Evolutionary conservation across 345 rosid species (phyloP).

Genomic region (Excoecaria cochinchinensis): DNA sequence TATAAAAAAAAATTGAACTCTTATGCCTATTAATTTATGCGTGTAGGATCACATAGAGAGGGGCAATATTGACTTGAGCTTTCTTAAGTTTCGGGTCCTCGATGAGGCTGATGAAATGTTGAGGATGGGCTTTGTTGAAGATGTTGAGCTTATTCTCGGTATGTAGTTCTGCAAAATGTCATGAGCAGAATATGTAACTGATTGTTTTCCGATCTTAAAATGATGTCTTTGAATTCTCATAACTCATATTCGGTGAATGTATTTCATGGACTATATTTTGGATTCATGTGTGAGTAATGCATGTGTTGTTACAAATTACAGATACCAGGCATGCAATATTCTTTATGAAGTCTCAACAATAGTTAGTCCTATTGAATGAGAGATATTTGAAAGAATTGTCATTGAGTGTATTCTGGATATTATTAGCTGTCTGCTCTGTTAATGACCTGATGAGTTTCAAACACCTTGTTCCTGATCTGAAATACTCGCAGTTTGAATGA

Average conservation of each 20-base stretch:
- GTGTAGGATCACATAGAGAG: slow-evolving; percentile 84
- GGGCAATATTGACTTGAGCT: slow-evolving; percentile 59
- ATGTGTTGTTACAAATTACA: background rate
- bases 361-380: background rate
- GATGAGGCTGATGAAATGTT: slow-evolving; percentile 99
- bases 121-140: slow-evolving; percentile 97
- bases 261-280: background rate
- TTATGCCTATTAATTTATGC: background rate
- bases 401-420: background rate
- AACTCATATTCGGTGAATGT: background rate
- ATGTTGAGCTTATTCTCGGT: slow-evolving; percentile 94
- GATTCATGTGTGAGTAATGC: background rate
- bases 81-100: slow-evolving; percentile 81
- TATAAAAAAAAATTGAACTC: no score
- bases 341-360: background rate
- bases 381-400: background rate
- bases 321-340: background rate
- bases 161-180: slow-evolving; percentile 9
- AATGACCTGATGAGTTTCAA: background rate
- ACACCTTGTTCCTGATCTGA: background rate
- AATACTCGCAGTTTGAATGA: background rate
- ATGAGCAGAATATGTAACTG: background rate
- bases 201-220: background rate
- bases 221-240: background rate
- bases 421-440: background rate